These are phyloP conservation scores for Hortiboletus campestris DNA, from an alignment of 768 basidiomycete genomes.

Conservation along the genomic window DNA sequence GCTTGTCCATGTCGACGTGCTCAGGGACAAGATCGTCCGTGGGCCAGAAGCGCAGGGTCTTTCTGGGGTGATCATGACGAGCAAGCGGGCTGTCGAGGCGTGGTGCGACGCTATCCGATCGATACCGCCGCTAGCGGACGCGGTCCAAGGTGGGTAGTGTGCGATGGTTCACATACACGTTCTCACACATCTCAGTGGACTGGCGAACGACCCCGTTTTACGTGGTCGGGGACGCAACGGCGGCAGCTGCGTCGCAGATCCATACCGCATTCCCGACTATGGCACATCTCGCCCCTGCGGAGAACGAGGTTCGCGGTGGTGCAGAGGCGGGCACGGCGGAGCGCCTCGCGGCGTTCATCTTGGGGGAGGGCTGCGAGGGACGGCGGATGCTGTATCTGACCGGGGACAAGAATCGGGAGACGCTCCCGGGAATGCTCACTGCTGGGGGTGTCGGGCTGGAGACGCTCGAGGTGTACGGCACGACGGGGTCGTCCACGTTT, in stretches of 20 bases:
- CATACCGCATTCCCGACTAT: slow-evolving; percentile 36
- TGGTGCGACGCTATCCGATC: slow-evolving; percentile 47
- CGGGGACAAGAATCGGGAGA: slow-evolving; percentile 85
- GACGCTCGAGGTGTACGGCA: slow-evolving; percentile 67
- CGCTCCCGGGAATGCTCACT: slow-evolving; percentile 49
- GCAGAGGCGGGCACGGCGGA: slow-evolving; percentile 64
- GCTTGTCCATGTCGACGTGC: slow-evolving; percentile 44
- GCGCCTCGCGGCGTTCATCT: slow-evolving; percentile 62
- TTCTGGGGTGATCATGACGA: slow-evolving; percentile 74
- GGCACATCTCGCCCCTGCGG: slow-evolving; percentile 29
- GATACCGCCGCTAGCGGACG: background rate
- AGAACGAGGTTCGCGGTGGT: slow-evolving; percentile 39
- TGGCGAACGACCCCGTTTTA: slow-evolving; percentile 73
- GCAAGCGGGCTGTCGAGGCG: slow-evolving; percentile 72
- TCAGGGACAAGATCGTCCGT: slow-evolving; percentile 41
- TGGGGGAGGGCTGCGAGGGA: slow-evolving; percentile 32
- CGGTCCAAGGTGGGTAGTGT: slow-evolving; percentile 13
- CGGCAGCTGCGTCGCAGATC: slow-evolving; percentile 38
- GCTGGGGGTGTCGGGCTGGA: slow-evolving; percentile 45
- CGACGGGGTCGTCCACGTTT: slow-evolving; percentile 55
- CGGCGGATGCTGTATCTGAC: slow-evolving; percentile 65
- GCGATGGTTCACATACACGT: background rate
- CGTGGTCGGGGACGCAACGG: slow-evolving; percentile 71
- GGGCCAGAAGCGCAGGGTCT: slow-evolving; percentile 37
- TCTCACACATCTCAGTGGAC: slow-evolving; percentile 26